These are phyloP conservation scores for Colletotrichum musicola DNA, from an alignment of 2,329 filamentous ascomycete genomes.

Conservation along the genomic window DNA sequence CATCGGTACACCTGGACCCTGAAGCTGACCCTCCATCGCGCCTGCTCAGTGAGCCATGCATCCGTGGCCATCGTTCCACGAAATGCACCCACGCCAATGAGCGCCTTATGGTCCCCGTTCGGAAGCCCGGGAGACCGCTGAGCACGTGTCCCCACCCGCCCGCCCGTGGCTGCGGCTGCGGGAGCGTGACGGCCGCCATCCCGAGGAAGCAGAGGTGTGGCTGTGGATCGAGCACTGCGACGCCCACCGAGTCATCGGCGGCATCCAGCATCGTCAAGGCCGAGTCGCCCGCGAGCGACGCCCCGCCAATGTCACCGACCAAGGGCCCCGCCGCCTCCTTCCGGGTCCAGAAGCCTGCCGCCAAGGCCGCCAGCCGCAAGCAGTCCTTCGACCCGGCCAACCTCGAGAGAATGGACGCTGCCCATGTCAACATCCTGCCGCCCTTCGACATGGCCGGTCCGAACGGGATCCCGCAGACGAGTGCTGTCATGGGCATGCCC, in stretches of 20 bases:
- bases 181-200: slow-evolving; percentile 74
- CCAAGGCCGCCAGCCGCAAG: slow-evolving; percentile 56
- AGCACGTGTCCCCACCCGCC: slow-evolving; percentile 77
- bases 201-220: slow-evolving; percentile 69
- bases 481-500: slow-evolving; percentile 41
- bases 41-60: slow-evolving; percentile 74
- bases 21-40: slow-evolving; percentile 38
- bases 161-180: slow-evolving; percentile 71
- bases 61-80: slow-evolving; percentile 80
- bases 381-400: slow-evolving; percentile 63
- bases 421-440: slow-evolving; percentile 62
- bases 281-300: slow-evolving; percentile 46
- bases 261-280: slow-evolving; percentile 39
- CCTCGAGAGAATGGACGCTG: slow-evolving; percentile 67
- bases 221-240: slow-evolving; percentile 56
- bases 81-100: slow-evolving; percentile 79
- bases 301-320: slow-evolving; percentile 50
- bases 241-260: slow-evolving; percentile 32
- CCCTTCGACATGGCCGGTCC: slow-evolving; percentile 44
- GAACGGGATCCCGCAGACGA: slow-evolving; percentile 38
- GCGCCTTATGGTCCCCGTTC: slow-evolving; percentile 76
- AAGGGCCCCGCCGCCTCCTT: slow-evolving; percentile 51
- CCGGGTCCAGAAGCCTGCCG: slow-evolving; percentile 60
- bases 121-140: slow-evolving; percentile 78
- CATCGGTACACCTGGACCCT: neutral